These are phyloP conservation scores for Metschnikowia orientalis DNA, from an alignment of 805 yeast genomes.

Conservation along the genomic window DNA sequence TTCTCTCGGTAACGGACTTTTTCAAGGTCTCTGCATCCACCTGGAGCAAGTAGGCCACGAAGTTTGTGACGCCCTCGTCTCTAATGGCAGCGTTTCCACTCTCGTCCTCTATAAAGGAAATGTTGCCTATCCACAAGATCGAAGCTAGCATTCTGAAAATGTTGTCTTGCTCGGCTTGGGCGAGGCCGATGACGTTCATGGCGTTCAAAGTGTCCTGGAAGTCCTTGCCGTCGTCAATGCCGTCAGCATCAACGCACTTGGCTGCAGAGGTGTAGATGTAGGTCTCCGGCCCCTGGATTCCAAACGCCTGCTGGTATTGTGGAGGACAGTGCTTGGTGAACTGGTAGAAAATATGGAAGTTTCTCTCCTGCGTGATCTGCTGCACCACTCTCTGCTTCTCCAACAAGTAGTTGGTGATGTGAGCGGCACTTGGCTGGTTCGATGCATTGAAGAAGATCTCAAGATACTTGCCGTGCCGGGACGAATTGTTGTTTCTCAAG, in stretches of 20 bases:
- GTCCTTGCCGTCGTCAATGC: slow-evolving; percentile 79
- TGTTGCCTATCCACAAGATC: slow-evolving; percentile 91
- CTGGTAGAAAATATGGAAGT: slow-evolving; percentile 96
- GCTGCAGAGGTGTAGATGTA: slow-evolving; percentile 85
- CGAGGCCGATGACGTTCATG: slow-evolving; percentile 81
- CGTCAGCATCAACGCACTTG: slow-evolving; percentile 79
- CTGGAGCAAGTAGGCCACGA: slow-evolving; percentile 86
- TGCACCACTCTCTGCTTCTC: slow-evolving; percentile 98
- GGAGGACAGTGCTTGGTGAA: slow-evolving; percentile 89
- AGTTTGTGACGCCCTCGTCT: slow-evolving; percentile 88
- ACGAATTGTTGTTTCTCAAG: slow-evolving; percentile 80
- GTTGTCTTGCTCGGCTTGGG: slow-evolving; percentile 80
- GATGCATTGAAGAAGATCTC: slow-evolving; percentile 78
- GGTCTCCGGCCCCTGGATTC: slow-evolving; percentile 91
- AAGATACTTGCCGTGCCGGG: slow-evolving; percentile 89
- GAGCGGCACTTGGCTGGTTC: slow-evolving; percentile 89
- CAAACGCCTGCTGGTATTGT: slow-evolving; percentile 73
- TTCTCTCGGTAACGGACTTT: slow-evolving; percentile 70
- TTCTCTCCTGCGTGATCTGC: slow-evolving; percentile 87
- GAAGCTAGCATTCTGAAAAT: slow-evolving; percentile 82
- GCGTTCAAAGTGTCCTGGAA: slow-evolving; percentile 78
- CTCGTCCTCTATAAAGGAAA: slow-evolving; percentile 78
- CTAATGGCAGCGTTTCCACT: slow-evolving; percentile 79
- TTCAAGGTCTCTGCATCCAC: slow-evolving; percentile 65
- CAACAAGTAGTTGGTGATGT: slow-evolving; percentile 87